phyloP scores from a whole-genome alignment of 305 asterid species.

The Rubia tinctorum region DNA sequence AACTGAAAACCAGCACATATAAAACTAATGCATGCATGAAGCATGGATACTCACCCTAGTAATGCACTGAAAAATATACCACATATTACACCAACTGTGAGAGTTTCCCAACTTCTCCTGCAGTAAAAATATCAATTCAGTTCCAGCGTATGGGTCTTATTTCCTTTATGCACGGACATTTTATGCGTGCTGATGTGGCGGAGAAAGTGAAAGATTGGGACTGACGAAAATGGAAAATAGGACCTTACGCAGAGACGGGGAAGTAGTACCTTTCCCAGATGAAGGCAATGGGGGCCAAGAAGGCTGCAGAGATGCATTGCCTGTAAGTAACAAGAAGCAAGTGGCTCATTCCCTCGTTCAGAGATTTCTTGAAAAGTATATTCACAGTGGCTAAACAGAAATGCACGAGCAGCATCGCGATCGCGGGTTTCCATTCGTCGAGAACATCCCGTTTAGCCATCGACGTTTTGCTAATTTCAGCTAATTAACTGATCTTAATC shows the following conservation, averaged over 20 bases:
- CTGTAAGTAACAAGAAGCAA: conserved; percentile 42
- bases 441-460: conserved; percentile 16
- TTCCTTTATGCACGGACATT: too few species aligned
- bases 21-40: neutral
- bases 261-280: conserved; percentile 48
- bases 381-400: conserved; percentile 42
- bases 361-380: conserved; percentile 47
- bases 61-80: conserved; percentile 54
- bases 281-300: conserved; percentile 57
- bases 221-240: too few species aligned
- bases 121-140: neutral
- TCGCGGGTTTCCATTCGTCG: conserved; percentile 37
- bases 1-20: too few species aligned
- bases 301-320: conserved; percentile 37
- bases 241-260: too few species aligned
- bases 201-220: too few species aligned
- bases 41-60: conserved; percentile 45
- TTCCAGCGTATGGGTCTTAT: neutral
- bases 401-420: conserved; percentile 45
- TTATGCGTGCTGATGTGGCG: too few species aligned
- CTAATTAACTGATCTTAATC: neutral
- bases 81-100: conserved; percentile 40
- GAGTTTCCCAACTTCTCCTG: conserved; percentile 58
- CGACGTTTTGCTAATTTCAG: neutral
- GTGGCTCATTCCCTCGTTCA: conserved; percentile 44